Base-by-base conservation (phyloP, 2,329 filamentous ascomycete genomes). In the Laburnicola sp. region DNA sequence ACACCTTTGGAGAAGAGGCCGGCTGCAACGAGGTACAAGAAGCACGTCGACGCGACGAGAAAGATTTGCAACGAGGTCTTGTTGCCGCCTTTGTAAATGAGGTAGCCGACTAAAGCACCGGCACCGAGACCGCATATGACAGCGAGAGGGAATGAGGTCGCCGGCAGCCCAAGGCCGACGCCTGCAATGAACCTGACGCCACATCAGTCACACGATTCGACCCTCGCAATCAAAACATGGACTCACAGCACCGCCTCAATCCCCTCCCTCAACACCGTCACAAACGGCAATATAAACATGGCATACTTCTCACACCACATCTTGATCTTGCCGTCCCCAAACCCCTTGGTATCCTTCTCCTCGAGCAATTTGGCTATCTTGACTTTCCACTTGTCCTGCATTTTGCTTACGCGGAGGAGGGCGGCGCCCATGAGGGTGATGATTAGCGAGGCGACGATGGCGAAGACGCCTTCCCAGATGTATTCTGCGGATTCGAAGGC, bases 231-330 rank as follows among this genome's bases (percentile, higher is more conserved):
- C 11, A 7, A 10, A 22, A 23, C 27, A 21, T 3, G 21, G 7
- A 60, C 61, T 59, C 53, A 66, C 60, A 96, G 82, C 31, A 96
- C 86, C 0, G 88, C 89, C 70, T 96, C 91, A 27, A 96, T 82
- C 2, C 91, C 91, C 71, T 96, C 91, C 31, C 91, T 80, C 10
- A 96, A 75, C n/a, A 94, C 87, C 0, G 91, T 96, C 68, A 96
- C 80, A 73, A 96, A 95, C 1, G 91, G 91, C 48, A 96, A 77
- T 39, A 89, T 73, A 70, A 95, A 94, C 87, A 96, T 90, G 65
- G 86, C 84, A 67, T 96, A 94, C 71, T 88, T 91, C 71, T 92
- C 86, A 21, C 79, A 74, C 75, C 83, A 88, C 48, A 76, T 74
- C 73, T 87, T 87, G 56, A 91, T 73, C 3, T 74, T 75, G 3